A percentile compares a stretch with the other conserved stretches of the same genome.
Evolutionary conservation across 768 basidiomycete species (phyloP).

Genomic region (Pholiota conissans): DNA sequence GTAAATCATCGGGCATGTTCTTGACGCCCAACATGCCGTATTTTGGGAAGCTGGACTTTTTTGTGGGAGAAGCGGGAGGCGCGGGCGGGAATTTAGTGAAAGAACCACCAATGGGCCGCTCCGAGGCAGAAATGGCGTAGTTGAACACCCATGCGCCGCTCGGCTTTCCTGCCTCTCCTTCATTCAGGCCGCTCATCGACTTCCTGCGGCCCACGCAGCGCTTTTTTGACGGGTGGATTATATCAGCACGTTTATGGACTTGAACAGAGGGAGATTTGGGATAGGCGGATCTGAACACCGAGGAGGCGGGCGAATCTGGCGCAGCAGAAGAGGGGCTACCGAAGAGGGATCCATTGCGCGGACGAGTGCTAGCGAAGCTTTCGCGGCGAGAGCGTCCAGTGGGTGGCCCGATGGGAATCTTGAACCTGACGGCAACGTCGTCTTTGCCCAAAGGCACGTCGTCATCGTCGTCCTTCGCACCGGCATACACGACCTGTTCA

Average conservation of each 20-base stretch:
- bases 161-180: constrained; percentile 14
- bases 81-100: constrained; percentile 15
- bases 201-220: constrained; percentile 54
- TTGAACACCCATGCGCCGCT: constrained; percentile 49
- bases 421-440: constrained; percentile 27
- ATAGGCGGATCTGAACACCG: not conserved
- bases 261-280: not conserved
- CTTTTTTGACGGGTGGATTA: constrained; percentile 47
- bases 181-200: constrained; percentile 25
- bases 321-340: not conserved
- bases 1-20: constrained; percentile 1
- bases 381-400: constrained; percentile 18
- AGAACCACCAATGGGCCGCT: constrained; percentile 19
- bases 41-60: not conserved
- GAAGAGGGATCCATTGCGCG: not conserved
- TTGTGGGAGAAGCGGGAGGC: constrained; percentile 17
- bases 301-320: not conserved
- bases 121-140: constrained; percentile 46
- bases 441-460: constrained; percentile 5
- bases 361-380: not conserved
- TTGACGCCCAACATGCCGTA: not conserved
- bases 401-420: constrained; percentile 15
- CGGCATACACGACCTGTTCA: constrained; percentile 25
- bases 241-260: constrained; percentile 3
- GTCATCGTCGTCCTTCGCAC: constrained; percentile 18